Base-by-base conservation (phyloP, 192 early-diverging fungal genomes). In the Coemansia sp. region DNA sequence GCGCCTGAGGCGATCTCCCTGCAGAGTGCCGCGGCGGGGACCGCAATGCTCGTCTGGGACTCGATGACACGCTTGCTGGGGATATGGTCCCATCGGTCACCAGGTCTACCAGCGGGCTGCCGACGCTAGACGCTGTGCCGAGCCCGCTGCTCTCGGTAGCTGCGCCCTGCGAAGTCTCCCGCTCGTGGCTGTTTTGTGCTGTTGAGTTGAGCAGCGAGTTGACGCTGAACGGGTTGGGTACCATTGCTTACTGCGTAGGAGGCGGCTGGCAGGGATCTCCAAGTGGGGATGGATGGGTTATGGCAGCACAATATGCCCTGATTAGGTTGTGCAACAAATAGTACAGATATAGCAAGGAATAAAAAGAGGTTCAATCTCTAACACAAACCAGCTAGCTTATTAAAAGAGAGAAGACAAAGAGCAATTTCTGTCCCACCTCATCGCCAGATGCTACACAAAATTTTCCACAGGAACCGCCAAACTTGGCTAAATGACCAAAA, bases 191-290 rank as follows among this genome's bases (percentile, higher is more conserved):
- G 46, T 11, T 15, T 6, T 9, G 56, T 26, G 56, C 10, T 5
- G 53, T 39, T 31, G 40, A 31, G 53, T 70, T 70, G 18, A 70
- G 61, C 68, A 70, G 57, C 39, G 68, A 62, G 52, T 51, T 63
- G 38, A 70, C 68, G 34, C 68, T 70, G 36, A 70, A 64, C 46
- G 53, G 20, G 48, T 41, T 56, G 26, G 50, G n/a, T 11, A 43
- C 28, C 50, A 53, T 23, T 23, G 16, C 11, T 32, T 26, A 17
- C n/a, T 10, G 38, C 18, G 16, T 9, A 26, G 10, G 10, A 10
- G 6, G 41, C 39, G 15, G 40, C 14, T 40, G 51, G 23, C 23
- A 3, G 23, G 23, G 23, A 26, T 26, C 23, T 26, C 23, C 23
- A 26, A 26, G 23, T 26, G 23, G 23, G 23, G 23, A 26, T 26